phyloP scores from a whole-genome alignment of 257 asterid genomes.

The Petrea volubilis region DNA sequence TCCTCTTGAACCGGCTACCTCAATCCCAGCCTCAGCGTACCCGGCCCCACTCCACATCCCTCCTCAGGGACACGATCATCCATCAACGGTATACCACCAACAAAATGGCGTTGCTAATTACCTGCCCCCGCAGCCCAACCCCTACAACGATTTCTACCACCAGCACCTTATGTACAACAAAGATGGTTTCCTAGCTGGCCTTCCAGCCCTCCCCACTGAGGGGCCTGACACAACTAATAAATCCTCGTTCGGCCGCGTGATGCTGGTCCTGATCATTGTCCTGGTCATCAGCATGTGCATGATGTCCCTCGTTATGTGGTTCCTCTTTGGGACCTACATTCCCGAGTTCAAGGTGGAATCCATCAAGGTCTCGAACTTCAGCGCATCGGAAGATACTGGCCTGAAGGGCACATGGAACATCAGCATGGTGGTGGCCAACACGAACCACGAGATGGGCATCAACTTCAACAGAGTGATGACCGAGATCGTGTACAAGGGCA shows the following conservation, averaged over 20 bases:
- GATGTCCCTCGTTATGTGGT: conserved; percentile 50
- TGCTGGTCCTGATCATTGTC: conserved; percentile 35
- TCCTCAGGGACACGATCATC: neutral
- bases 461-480: conserved; percentile 22
- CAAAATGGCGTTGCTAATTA: neutral
- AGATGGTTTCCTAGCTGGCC: too few species aligned
- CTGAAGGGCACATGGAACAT: conserved; percentile 32
- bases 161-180: conserved; percentile 16
- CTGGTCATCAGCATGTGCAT: conserved; percentile 38
- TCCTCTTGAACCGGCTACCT: neutral
- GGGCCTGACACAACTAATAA: conserved; percentile 10
- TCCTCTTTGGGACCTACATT: conserved; percentile 44
- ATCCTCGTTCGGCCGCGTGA: conserved; percentile 33
- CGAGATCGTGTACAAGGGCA: conserved; percentile 38
- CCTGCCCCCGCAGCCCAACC: conserved; percentile 15
- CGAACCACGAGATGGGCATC: conserved; percentile 21
- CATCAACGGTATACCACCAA: neutral
- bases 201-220: neutral
- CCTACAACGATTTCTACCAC: conserved; percentile 17
- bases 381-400: neutral
- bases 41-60: neutral
- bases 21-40: neutral
- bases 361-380: conserved; percentile 39
- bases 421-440: conserved; percentile 31
- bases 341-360: conserved; percentile 43